Evolutionary conservation across 2,329 filamentous ascomycete genomes (phyloP).

Genomic region (Scedosporium minutisporum): DNA sequence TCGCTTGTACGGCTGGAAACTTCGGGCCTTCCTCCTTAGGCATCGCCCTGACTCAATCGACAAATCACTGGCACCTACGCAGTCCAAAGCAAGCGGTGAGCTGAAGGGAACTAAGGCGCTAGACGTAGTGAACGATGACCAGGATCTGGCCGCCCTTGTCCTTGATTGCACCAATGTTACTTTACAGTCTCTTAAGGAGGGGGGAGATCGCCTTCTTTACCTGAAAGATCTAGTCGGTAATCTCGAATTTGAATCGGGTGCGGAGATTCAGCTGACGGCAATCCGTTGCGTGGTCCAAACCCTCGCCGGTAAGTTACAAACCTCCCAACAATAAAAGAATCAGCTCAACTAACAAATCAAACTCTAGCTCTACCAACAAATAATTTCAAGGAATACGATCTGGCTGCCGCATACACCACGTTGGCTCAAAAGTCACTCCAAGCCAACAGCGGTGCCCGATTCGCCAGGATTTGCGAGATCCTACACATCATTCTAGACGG

Average conservation of each 20-base stretch:
- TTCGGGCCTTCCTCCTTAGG: constrained; percentile 31
- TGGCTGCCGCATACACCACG: constrained; percentile 31
- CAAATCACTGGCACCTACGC: neutral
- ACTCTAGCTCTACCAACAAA: neutral
- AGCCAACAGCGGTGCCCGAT: constrained; percentile 15
- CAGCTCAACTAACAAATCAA: constrained; percentile 9
- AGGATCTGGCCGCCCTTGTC: constrained; percentile 2
- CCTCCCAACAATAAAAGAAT: neutral
- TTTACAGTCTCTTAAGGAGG: neutral
- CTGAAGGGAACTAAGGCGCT: neutral
- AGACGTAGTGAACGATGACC: neutral
- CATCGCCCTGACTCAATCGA: constrained; percentile 8
- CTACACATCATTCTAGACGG: constrained; percentile 39
- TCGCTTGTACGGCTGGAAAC: constrained; percentile 33
- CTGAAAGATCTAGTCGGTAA: constrained; percentile 26
- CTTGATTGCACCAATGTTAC: constrained; percentile 2
- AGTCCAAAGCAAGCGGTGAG: neutral
- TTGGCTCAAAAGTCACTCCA: constrained; percentile 15
- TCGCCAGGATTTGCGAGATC: constrained; percentile 29
- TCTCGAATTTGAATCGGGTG: constrained; percentile 19
- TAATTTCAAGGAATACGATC: constrained; percentile 19
- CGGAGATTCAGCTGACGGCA: constrained; percentile 32
- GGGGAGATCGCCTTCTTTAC: constrained; percentile 24
- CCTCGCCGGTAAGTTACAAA: constrained; percentile 24
- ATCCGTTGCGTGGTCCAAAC: constrained; percentile 31